Percentiles rank a stretch among this genome's conserved stretches.
These are phyloP conservation scores for Fusarium sp. DNA, from an alignment of 2,329 filamentous ascomycete species.

Conservation along the genomic window DNA sequence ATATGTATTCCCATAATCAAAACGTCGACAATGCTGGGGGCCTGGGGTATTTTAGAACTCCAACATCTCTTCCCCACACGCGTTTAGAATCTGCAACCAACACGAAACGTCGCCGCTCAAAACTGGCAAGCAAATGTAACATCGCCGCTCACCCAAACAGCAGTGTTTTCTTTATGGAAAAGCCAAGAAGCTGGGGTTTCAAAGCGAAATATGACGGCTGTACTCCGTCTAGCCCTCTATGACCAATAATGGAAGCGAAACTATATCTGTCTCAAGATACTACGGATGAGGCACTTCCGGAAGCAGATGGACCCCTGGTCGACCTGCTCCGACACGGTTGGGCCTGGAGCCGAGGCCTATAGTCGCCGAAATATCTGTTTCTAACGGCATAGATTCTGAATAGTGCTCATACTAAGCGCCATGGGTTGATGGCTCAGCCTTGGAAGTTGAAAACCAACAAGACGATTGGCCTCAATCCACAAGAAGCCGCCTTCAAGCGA, in stretches of 20 bases:
- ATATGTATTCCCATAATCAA: background rate
- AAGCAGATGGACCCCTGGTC: constrained; percentile 26
- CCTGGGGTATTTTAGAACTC: constrained; percentile 8
- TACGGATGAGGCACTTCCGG: constrained; percentile 45
- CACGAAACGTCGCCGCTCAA: constrained; percentile 31
- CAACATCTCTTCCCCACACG: background rate
- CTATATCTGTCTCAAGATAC: constrained; percentile 37
- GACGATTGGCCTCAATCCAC: background rate
- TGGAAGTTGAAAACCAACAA: background rate
- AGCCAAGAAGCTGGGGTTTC: constrained; percentile 19
- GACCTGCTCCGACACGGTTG: constrained; percentile 24
- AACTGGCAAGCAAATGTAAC: constrained; percentile 10
- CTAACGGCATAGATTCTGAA: constrained; percentile 13
- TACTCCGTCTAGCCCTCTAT: background rate
- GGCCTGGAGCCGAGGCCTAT: constrained; percentile 28
- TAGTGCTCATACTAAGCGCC: constrained; percentile 29
- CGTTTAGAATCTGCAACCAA: constrained; percentile 32
- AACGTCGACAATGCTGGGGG: background rate
- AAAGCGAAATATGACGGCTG: constrained; percentile 4
- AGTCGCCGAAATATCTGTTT: constrained; percentile 11
- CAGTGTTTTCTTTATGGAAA: background rate
- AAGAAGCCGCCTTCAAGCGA: background rate
- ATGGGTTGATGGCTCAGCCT: constrained; percentile 6
- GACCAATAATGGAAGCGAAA: constrained; percentile 35
- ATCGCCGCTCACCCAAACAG: constrained; percentile 1